Percentiles rank a stretch among this genome's conserved stretches.
Conservation (phyloP, 1,284 basidiomycete genomes). For the Omphalotus olearius region DNA sequence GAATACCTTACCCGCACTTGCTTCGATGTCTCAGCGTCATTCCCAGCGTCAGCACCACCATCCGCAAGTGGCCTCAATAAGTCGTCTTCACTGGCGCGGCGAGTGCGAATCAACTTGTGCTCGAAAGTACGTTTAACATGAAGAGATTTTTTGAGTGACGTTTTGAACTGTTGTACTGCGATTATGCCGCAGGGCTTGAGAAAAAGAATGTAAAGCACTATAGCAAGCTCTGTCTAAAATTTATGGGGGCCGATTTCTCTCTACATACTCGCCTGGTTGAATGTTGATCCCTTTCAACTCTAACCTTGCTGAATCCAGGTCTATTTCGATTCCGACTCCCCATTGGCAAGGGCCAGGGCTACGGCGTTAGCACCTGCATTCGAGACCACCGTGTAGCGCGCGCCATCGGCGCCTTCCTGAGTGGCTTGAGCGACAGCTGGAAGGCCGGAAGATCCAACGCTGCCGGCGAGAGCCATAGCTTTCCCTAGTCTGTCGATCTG, state of each 20-base stretch:
- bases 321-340: background rate
- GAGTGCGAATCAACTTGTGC: background rate
- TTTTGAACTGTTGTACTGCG: background rate
- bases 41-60: background rate
- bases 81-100: background rate
- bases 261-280: too few species aligned
- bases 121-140: slow-evolving; percentile 4
- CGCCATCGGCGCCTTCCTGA: slow-evolving; percentile 28
- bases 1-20: too few species aligned
- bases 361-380: slow-evolving; percentile 42
- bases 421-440: slow-evolving; percentile 33
- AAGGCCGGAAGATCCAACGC: slow-evolving; percentile 37
- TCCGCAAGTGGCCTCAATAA: background rate
- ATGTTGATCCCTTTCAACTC: too few species aligned
- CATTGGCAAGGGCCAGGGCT: slow-evolving; percentile 34
- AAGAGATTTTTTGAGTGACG: background rate
- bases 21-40: background rate
- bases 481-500: slow-evolving; percentile 42
- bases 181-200: background rate
- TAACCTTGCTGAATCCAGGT: too few species aligned
- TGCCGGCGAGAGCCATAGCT: slow-evolving; percentile 37
- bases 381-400: slow-evolving; percentile 38
- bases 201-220: slow-evolving; percentile 5
- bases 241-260: too few species aligned
- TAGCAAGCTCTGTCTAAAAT: too few species aligned